A percentile compares a stretch with the other conserved stretches of the same genome.
phyloP scores from a whole-genome alignment of 805 yeast species.

The Myxozyma geophila region DNA sequence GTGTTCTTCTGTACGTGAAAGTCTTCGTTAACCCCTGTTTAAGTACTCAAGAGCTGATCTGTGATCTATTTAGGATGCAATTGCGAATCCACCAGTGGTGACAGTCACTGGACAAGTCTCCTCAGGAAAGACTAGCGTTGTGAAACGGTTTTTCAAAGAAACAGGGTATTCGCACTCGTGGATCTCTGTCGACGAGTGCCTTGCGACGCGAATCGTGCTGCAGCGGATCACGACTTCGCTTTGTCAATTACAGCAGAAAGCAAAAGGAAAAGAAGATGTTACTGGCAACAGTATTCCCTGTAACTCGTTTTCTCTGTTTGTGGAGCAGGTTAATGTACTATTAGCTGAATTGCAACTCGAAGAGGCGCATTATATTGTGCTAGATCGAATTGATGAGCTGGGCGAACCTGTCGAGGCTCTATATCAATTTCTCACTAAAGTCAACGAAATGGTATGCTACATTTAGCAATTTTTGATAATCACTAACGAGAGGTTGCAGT shows the following conservation, averaged over 20 bases:
- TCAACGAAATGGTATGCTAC: slow-evolving; percentile 14
- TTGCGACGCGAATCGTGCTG: slow-evolving; percentile 15
- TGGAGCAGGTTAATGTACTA: slow-evolving; percentile 16
- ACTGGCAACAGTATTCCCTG: slow-evolving; percentile 8
- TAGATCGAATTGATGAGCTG: slow-evolving; percentile 28
- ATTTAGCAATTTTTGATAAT: not conserved
- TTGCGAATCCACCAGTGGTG: slow-evolving; percentile 21
- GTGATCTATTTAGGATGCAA: slow-evolving; percentile 11
- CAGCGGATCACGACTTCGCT: slow-evolving; percentile 25
- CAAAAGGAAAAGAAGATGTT: not conserved
- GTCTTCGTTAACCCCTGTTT: not conserved
- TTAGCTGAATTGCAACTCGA: slow-evolving; percentile 3
- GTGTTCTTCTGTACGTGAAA: slow-evolving; percentile 21
- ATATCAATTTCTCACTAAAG: slow-evolving; percentile 18
- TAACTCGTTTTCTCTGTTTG: slow-evolving; percentile 13
- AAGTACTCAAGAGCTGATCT: not conserved
- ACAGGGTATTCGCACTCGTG: slow-evolving; percentile 18
- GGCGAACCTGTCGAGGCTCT: slow-evolving; percentile 19
- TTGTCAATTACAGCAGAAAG: not conserved
- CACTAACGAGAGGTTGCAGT: not conserved
- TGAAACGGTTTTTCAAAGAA: slow-evolving; percentile 12
- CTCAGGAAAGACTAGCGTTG: slow-evolving; percentile 25
- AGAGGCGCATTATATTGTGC: slow-evolving; percentile 19
- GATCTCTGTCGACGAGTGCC: slow-evolving; percentile 33
- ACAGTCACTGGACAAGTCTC: slow-evolving; percentile 20